Base-by-base conservation (phyloP, 257 asterid genomes). In the Verbascum thapsus region DNA sequence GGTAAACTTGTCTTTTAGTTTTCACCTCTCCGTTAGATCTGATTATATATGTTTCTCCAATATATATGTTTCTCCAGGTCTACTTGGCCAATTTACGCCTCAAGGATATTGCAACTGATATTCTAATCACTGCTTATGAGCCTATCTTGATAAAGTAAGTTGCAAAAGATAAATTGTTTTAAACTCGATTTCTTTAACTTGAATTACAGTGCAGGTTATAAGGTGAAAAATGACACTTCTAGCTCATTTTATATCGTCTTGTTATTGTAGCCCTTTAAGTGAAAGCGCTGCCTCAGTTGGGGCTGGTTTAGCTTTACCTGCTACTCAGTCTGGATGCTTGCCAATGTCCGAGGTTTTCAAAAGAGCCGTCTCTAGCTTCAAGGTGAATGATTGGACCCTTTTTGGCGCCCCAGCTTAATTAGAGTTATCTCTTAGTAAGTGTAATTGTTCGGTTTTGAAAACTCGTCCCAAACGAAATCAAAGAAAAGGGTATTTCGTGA, bases 71-170 rank as follows among this genome's bases (percentile, higher is more conserved):
- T 64, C n/a, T 72, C 57, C 85, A 88, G 98, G 95, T 92, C 57
- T 82, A 92, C 76, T 62, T 87, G 65, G 95, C 97, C 41, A 94
- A 94, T 80, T 59, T 94, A 59, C 94, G 96, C 53, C 96, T 89
- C n/a, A 90, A 89, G 83, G 97, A 74, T 59, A 95, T 83, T 23
- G 78, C 64, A 1, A 87, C 97, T 1, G 95, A 94, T 80, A 79
- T 89, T 57, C 82, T 94, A 51, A 71, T 94, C 40, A 87, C 91
- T 63, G 97, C 95, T 30, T 87, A 85, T 39, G 99, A 87, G 82
- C 99, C 99, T 44, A 12, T 83, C 30, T 23, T 81, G 61, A 90
- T 94, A 61, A 94, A 86, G 99, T 85, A 81, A 79, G 92, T 62
- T 52, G 47, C 53, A 58, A 48, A 5, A 15, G 19, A n/a, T 41